These are phyloP conservation scores for Kurtzmaniella quercitrusa DNA, from an alignment of 1,139 yeast species.

Conservation along the genomic window DNA sequence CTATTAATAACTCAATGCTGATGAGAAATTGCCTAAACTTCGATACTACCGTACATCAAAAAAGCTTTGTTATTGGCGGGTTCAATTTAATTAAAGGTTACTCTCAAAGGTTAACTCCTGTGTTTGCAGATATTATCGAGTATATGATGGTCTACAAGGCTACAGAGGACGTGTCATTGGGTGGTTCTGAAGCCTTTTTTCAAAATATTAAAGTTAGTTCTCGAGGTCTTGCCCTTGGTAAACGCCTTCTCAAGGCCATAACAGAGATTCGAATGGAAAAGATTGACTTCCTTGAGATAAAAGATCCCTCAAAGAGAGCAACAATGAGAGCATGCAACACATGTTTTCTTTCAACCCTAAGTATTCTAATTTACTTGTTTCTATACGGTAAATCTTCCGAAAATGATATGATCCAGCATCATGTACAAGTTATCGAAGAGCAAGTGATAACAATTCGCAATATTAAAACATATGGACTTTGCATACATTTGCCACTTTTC, in stretches of 20 bases:
- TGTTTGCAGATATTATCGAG: slow-evolving; percentile 8
- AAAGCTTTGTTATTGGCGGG: slow-evolving; percentile 6
- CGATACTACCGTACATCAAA: not conserved
- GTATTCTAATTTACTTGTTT: slow-evolving; percentile 7
- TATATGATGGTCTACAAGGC: slow-evolving; percentile 2
- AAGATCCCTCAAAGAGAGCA: slow-evolving; percentile 6
- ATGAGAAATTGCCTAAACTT: slow-evolving; percentile 1
- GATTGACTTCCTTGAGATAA: slow-evolving; percentile 7
- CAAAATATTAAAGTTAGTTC: slow-evolving; percentile 4
- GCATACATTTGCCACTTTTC: slow-evolving; percentile 10
- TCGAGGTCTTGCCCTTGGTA: not conserved
- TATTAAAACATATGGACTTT: slow-evolving; percentile 6
- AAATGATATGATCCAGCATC: slow-evolving; percentile 6
- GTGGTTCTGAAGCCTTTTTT: slow-evolving; percentile 8
- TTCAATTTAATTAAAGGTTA: slow-evolving; percentile 10
- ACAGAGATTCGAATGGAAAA: slow-evolving; percentile 4
- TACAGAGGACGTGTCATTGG: slow-evolving; percentile 6
- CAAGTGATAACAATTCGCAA: slow-evolving; percentile 7
- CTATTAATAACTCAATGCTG: slow-evolving; percentile 2
- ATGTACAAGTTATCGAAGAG: slow-evolving; percentile 9
- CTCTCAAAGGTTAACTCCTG: slow-evolving; percentile 10
- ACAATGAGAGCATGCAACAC: slow-evolving; percentile 10
- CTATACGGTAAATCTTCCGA: slow-evolving; percentile 7
- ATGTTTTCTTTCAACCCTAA: slow-evolving; percentile 8
- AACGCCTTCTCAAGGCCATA: slow-evolving; percentile 2